Conservation (phyloP, 129 eudicot genomes). For the Arctium minus region DNA sequence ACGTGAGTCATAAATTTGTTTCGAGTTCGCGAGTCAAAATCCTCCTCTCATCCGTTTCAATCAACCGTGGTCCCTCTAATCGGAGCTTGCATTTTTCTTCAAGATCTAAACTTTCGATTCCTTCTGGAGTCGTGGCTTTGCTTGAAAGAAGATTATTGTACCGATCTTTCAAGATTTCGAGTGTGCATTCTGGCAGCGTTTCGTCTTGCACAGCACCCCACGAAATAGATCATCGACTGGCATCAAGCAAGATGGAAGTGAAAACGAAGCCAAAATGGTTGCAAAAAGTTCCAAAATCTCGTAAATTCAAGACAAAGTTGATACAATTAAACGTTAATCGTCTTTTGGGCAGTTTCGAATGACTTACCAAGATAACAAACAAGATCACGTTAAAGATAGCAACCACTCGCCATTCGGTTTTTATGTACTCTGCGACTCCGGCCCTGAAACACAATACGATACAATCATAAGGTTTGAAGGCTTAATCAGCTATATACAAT, state of each 20-base stretch:
- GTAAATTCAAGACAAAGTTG: neutral
- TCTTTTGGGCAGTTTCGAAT: neutral
- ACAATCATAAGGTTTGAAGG: neutral
- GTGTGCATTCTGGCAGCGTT: slow-evolving; percentile 54
- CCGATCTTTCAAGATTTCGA: slow-evolving; percentile 51
- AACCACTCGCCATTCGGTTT: slow-evolving; percentile 91
- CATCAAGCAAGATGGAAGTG: slow-evolving; percentile 3
- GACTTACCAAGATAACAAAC: slow-evolving; percentile 76
- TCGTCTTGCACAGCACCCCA: slow-evolving; percentile 90
- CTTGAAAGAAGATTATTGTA: neutral
- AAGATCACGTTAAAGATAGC: slow-evolving; percentile 76
- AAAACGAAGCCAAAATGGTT: neutral
- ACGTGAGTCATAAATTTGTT: neutral
- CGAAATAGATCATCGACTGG: slow-evolving; percentile 77
- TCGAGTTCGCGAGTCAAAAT: neutral
- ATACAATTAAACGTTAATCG: neutral
- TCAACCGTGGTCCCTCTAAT: too few species aligned
- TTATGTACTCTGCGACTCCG: slow-evolving; percentile 94
- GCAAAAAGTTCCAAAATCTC: neutral
- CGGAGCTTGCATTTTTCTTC: slow-evolving; percentile 6
- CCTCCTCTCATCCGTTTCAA: neutral
- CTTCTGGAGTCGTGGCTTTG: neutral
- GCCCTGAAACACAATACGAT: slow-evolving; percentile 48
- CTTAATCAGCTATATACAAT: neutral
- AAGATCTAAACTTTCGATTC: slow-evolving; percentile 1